phyloP scores from a whole-genome alignment of 1,139 yeast genomes.

The Petasospora fabianii region DNA sequence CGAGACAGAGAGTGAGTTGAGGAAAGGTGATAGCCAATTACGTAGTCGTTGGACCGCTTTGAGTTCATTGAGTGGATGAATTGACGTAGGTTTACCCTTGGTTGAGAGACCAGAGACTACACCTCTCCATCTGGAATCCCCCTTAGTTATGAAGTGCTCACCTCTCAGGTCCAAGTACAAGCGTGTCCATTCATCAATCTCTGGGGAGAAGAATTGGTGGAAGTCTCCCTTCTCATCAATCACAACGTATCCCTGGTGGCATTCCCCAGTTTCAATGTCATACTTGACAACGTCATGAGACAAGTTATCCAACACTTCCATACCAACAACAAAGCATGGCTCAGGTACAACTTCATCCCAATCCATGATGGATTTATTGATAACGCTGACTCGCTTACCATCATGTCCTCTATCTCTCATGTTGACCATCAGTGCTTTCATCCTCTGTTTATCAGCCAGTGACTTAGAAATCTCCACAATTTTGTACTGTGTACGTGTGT shows the following conservation, averaged over 20 bases:
- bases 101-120: background rate
- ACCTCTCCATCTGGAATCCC: slow-evolving; percentile 3
- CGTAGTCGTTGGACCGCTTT: slow-evolving; percentile 22
- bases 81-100: slow-evolving; percentile 2
- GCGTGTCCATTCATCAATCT: slow-evolving; percentile 60
- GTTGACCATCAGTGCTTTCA: slow-evolving; percentile 21
- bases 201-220: slow-evolving; percentile 68
- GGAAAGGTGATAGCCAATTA: slow-evolving; percentile 51
- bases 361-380: slow-evolving; percentile 71
- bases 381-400: slow-evolving; percentile 51
- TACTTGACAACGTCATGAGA: slow-evolving; percentile 80
- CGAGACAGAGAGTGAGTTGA: slow-evolving; percentile 66
- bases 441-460: slow-evolving; percentile 59
- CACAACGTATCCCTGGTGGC: slow-evolving; percentile 76
- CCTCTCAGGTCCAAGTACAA: slow-evolving; percentile 32
- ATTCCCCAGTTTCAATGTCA: slow-evolving; percentile 63
- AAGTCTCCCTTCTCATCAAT: slow-evolving; percentile 75
- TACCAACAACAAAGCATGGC: slow-evolving; percentile 76
- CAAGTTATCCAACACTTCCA: slow-evolving; percentile 83
- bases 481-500: slow-evolving; percentile 61
- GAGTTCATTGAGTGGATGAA: slow-evolving; percentile 22
- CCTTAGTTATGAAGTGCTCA: slow-evolving; percentile 10
- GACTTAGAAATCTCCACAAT: slow-evolving; percentile 75
- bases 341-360: slow-evolving; percentile 64
- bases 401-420: slow-evolving; percentile 24